A percentile compares a stretch with the other conserved stretches of the same genome.
Conservation (phyloP, 2,329 filamentous ascomycete genomes). For the Aspergillus viridinutans region DNA sequence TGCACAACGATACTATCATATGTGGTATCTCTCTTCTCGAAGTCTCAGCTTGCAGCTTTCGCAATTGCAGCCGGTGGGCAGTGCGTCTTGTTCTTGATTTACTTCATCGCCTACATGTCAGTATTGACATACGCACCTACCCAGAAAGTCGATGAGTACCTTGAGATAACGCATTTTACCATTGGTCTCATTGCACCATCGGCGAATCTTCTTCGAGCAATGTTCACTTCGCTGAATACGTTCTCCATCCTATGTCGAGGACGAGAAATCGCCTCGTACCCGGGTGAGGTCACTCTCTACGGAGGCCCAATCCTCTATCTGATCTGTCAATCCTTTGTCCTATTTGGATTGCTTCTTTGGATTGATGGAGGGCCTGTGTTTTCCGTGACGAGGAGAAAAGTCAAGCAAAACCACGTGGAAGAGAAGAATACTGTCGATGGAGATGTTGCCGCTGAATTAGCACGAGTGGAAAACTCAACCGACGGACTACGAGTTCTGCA, state of each 20-base stretch:
- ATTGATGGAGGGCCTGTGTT: slow-evolving; percentile 70
- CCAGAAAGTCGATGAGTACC: slow-evolving; percentile 61
- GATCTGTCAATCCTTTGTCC: slow-evolving; percentile 64
- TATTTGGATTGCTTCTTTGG: slow-evolving; percentile 73
- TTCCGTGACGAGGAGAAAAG: slow-evolving; percentile 46
- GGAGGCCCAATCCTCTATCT: slow-evolving; percentile 84
- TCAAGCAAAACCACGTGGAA: slow-evolving; percentile 42
- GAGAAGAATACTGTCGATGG: slow-evolving; percentile 43
- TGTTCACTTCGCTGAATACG: slow-evolving; percentile 76
- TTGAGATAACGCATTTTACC: slow-evolving; percentile 70
- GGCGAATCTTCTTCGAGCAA: slow-evolving; percentile 66
- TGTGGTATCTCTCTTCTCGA: slow-evolving; percentile 72
- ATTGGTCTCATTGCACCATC: slow-evolving; percentile 72
- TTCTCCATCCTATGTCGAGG: slow-evolving; percentile 73
- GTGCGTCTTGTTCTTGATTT: slow-evolving; percentile 65
- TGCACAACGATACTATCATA: slow-evolving; percentile 74
- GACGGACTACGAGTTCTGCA: slow-evolving; percentile 76
- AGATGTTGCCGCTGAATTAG: slow-evolving; percentile 63
- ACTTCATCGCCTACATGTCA: slow-evolving; percentile 66
- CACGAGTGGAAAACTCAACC: slow-evolving; percentile 55
- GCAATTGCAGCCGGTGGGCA: slow-evolving; percentile 76
- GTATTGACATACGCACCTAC: slow-evolving; percentile 72
- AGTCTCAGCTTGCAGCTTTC: slow-evolving; percentile 77
- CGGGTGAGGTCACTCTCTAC: slow-evolving; percentile 68
- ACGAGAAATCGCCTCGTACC: slow-evolving; percentile 61